These are phyloP conservation scores for Flaveria trinervia DNA, from an alignment of 129 eudicot species.

Conservation along the genomic window DNA sequence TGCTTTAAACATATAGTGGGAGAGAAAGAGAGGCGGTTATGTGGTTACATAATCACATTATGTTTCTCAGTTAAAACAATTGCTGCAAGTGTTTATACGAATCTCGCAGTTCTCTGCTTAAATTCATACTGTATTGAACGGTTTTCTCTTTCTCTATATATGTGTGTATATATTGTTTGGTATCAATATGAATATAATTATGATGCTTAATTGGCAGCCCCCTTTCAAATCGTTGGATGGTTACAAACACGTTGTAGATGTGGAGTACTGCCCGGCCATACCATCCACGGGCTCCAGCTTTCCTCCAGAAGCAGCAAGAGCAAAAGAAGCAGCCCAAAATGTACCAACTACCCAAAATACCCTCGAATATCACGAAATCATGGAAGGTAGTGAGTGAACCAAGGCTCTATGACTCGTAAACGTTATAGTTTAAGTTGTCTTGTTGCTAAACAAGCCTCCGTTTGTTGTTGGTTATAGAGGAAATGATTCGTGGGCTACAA, in stretches of 20 bases:
- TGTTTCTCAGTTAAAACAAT: neutral
- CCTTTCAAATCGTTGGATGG: constrained; percentile 85
- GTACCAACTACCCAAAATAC: constrained; percentile 66
- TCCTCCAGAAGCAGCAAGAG: constrained; percentile 88
- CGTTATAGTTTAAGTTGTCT: neutral
- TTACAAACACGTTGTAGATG: constrained; percentile 85
- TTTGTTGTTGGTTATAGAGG: constrained; percentile 59
- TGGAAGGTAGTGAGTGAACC: constrained; percentile 67
- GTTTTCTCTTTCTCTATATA: neutral
- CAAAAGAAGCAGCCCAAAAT: constrained; percentile 90
- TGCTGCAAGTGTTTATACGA: neutral
- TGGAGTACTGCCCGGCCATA: constrained; percentile 81
- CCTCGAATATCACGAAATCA: constrained; percentile 76
- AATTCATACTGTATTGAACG: neutral
- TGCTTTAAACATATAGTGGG: neutral
- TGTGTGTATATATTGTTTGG: neutral
- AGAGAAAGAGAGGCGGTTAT: neutral
- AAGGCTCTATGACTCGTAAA: neutral
- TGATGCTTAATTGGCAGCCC: constrained; percentile 55
- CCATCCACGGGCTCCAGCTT: constrained; percentile 64
- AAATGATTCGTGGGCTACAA: constrained; percentile 94
- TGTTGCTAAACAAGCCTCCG: constrained; percentile 1
- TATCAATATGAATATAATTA: neutral
- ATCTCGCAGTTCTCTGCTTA: neutral
- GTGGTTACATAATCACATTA: neutral